Evolutionary conservation across 2,329 filamentous ascomycete genomes (phyloP).

Genomic region (Neofusicoccum parvum): DNA sequence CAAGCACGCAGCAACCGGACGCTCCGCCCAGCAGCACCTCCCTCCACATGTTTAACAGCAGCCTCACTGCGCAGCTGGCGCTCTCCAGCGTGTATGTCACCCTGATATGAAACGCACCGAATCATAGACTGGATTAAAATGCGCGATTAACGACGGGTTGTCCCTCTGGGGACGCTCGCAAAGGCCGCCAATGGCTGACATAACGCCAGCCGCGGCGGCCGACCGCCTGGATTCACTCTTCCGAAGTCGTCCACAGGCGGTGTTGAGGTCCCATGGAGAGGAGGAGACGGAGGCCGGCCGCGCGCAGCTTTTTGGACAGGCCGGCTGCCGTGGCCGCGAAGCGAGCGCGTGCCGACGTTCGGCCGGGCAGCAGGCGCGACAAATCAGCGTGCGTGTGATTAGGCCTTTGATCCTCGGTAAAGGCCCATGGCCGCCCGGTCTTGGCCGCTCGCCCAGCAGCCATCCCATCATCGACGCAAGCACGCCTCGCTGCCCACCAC

Average conservation of each 20-base stretch:
- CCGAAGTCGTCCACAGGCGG: conserved; percentile 29
- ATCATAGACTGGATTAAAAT: conserved; percentile 43
- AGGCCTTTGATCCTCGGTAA: conserved; percentile 9
- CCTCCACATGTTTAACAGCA: neutral
- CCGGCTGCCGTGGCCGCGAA: neutral
- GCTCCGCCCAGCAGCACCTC: neutral
- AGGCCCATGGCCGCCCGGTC: conserved; percentile 2
- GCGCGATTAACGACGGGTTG: conserved; percentile 57
- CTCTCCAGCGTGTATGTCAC: conserved; percentile 40
- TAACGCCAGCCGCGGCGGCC: conserved; percentile 37
- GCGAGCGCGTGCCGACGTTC: neutral
- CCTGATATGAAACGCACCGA: conserved; percentile 58
- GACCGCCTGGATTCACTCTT: conserved; percentile 18
- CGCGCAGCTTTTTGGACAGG: neutral
- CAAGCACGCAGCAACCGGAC: neutral
- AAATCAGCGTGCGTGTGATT: conserved; percentile 9
- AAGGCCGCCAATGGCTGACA: conserved; percentile 38
- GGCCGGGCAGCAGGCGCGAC: neutral
- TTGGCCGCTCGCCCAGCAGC: conserved; percentile 9
- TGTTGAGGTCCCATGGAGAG: conserved; percentile 42
- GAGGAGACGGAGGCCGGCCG: neutral
- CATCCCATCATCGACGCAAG: conserved; percentile 5
- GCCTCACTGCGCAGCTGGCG: too few species aligned
- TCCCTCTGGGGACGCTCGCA: conserved; percentile 49
- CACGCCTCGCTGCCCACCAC: conserved; percentile 28